phyloP scores from a whole-genome alignment of 2,329 filamentous ascomycete genomes.

The Aspergillus transmontanensis region DNA sequence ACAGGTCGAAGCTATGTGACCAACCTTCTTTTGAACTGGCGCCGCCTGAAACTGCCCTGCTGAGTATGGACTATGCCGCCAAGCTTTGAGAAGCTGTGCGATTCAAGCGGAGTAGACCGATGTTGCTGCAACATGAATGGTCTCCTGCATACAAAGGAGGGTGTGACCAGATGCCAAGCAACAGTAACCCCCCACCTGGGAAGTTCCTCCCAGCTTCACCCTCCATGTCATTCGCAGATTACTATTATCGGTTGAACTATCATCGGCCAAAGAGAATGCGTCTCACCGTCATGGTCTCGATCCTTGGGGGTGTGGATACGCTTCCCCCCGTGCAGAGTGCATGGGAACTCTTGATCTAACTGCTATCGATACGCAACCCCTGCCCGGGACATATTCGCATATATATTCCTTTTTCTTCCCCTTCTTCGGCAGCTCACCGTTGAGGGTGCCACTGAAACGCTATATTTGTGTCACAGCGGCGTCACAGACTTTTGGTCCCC shows the following conservation, averaged over 20 bases:
- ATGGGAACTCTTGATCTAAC: background rate
- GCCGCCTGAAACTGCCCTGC: constrained; percentile 31
- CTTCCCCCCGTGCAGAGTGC: background rate
- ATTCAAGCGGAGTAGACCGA: background rate
- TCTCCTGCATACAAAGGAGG: background rate
- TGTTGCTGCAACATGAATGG: constrained; percentile 13
- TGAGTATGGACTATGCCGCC: constrained; percentile 24
- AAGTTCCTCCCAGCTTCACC: background rate
- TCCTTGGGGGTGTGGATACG: background rate
- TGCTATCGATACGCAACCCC: background rate
- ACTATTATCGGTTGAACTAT: background rate
- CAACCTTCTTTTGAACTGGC: constrained; percentile 1
- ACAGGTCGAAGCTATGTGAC: background rate
- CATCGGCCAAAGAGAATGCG: constrained; percentile 1
- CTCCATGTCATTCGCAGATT: background rate
- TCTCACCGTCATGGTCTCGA: background rate
- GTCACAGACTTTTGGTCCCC: background rate
- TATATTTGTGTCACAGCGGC: background rate
- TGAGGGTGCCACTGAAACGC: background rate
- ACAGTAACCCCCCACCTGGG: background rate
- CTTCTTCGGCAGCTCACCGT: background rate
- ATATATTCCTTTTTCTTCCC: background rate
- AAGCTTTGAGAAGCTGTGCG: constrained; percentile 12
- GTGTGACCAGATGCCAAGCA: constrained; percentile 1
- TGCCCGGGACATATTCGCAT: background rate